These are phyloP conservation scores for Lycium ferocissimum DNA, from an alignment of 257 asterid species.

Conservation along the genomic window DNA sequence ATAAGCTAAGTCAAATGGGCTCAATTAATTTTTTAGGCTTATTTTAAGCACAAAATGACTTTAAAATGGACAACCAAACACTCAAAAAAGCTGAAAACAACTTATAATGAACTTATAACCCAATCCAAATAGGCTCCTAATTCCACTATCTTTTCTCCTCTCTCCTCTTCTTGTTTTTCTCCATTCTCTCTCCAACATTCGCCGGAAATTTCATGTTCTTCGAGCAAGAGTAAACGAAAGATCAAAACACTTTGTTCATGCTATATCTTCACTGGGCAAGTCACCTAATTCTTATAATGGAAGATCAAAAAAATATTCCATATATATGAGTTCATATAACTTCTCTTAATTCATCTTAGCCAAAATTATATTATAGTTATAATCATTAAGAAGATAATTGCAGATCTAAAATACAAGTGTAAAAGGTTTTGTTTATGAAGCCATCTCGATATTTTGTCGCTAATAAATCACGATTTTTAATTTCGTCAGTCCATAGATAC, in stretches of 20 bases:
- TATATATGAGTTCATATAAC: background rate
- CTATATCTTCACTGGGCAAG: background rate
- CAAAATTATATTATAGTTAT: background rate
- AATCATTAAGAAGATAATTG: background rate
- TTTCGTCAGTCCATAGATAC: background rate
- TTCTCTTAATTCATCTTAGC: slow-evolving; percentile 3
- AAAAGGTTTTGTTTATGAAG: background rate
- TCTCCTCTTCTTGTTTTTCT: background rate
- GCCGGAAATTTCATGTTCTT: background rate
- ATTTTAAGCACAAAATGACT: too few species aligned
- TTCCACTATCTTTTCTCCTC: background rate
- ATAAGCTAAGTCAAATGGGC: too few species aligned
- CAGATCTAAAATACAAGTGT: background rate
- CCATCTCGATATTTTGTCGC: background rate
- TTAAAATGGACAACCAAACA: too few species aligned
- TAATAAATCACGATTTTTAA: background rate
- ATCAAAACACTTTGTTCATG: background rate
- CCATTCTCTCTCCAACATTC: background rate
- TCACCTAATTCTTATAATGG: background rate
- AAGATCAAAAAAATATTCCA: background rate
- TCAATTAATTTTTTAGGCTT: too few species aligned
- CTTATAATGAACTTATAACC: too few species aligned
- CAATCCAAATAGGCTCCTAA: background rate
- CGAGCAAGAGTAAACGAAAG: background rate
- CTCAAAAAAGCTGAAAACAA: too few species aligned